These are phyloP conservation scores for Citrus trifoliata DNA, from an alignment of 345 rosid genomes.

Conservation along the genomic window DNA sequence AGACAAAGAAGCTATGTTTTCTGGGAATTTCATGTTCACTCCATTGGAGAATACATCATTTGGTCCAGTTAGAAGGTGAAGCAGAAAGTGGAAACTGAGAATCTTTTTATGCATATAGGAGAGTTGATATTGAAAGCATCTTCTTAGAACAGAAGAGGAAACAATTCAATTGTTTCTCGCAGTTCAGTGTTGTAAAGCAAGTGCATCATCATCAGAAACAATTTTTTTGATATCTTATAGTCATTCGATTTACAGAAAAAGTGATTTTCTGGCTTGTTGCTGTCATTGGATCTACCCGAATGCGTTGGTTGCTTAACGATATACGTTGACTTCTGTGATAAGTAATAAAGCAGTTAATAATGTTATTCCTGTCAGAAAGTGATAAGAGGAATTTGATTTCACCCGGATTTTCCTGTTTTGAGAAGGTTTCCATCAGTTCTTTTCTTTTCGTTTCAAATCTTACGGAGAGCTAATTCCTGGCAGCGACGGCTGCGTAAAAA, in stretches of 20 bases:
- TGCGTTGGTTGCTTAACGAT: background rate
- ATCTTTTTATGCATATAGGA: background rate
- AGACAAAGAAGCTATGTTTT: conserved; percentile 84
- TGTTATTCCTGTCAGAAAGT: no score
- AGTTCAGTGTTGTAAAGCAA: background rate
- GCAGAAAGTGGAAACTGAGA: background rate
- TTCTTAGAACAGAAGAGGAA: background rate
- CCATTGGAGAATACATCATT: conserved; percentile 39
- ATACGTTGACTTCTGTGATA: background rate
- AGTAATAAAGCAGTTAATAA: background rate
- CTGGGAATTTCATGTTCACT: conserved; percentile 87
- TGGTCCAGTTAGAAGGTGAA: conserved; percentile 22
- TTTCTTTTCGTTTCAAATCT: background rate
- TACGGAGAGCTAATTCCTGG: background rate
- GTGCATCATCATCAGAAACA: background rate
- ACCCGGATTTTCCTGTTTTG: background rate
- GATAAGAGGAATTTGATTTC: background rate
- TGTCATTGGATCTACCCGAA: background rate
- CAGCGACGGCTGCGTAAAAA: background rate
- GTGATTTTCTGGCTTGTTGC: background rate
- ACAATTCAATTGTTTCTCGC: background rate
- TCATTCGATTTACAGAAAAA: background rate
- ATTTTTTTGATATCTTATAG: background rate
- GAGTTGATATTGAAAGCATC: background rate
- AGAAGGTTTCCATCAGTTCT: background rate